These are phyloP conservation scores for Fraxinus baroniana DNA, from an alignment of 305 asterid species.

Conservation along the genomic window DNA sequence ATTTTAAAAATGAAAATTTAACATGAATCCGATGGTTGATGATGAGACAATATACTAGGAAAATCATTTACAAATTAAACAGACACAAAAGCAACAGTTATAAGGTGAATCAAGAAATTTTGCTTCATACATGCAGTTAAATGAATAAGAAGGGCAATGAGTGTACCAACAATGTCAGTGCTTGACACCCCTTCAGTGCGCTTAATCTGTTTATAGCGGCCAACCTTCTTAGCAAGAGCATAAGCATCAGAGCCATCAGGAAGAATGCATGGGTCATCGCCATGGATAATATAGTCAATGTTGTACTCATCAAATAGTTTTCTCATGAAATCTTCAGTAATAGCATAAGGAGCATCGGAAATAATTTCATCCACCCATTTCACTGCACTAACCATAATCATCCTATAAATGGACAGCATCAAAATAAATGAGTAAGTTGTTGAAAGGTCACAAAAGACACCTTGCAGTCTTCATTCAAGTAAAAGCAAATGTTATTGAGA, in stretches of 20 bases:
- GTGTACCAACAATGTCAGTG: slow-evolving; percentile 74
- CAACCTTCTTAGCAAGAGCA: slow-evolving; percentile 92
- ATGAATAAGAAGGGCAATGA: slow-evolving; percentile 1
- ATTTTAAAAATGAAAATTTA: not conserved
- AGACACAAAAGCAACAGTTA: not conserved
- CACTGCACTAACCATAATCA: slow-evolving; percentile 79
- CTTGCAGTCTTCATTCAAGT: not conserved
- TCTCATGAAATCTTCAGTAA: slow-evolving; percentile 93
- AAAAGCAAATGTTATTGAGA: not conserved
- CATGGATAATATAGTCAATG: slow-evolving; percentile 92
- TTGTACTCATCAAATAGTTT: slow-evolving; percentile 83
- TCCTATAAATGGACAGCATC: slow-evolving; percentile 31
- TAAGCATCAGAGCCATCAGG: slow-evolving; percentile 96
- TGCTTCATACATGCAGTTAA: not conserved
- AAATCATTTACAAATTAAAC: not conserved
- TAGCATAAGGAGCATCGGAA: slow-evolving; percentile 84
- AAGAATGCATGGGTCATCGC: slow-evolving; percentile 89
- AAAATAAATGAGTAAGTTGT: slow-evolving; percentile 5
- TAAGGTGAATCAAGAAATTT: not conserved
- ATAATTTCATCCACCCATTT: slow-evolving; percentile 92
- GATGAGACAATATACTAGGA: not conserved
- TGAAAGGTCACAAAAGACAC: not conserved
- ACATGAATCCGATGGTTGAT: not conserved
- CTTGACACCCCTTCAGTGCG: slow-evolving; percentile 96
- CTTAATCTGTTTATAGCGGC: slow-evolving; percentile 93